Base-by-base conservation (phyloP, 164 flowering plant genomes). In the Magnolia sinica region DNA sequence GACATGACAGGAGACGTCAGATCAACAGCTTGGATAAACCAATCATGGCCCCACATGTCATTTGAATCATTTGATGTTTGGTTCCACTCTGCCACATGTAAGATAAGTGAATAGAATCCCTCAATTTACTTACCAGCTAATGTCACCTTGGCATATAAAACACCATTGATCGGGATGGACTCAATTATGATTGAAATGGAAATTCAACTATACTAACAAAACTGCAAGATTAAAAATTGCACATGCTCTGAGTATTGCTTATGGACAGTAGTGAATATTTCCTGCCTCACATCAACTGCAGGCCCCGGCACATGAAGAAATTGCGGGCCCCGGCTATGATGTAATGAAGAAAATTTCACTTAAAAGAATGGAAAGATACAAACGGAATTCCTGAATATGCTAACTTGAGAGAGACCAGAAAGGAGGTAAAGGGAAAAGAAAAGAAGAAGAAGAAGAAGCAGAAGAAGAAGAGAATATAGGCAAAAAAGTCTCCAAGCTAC, bases 291-390 rank as follows among this genome's bases (percentile, higher is more conserved):
- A 4, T 23, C 45, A 74, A 59, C 23, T 52, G 61, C 66, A 24
- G 11, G 75, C 63, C 52, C 31, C 31, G 31, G 45, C 50, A 71
- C 61, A 70, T 22, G 14, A 63, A 20, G 8, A 70, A 72, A 22
- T 64, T 50, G 20, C 6, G 9, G 19, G 70, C 63, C 76, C 27
- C 29, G 10, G 18, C 13, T 16, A 37, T 8, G 24, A 13, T 7
- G 7, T 23, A 14, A 71, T n/a, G 80, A 76, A 81, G 75, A 79
- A 74, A 81, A 73, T 61, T 77, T 74, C 80, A 81, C 80, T 65
- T 75, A 73, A 80, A 50, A 79, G 55, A 74, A 74, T 37, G 8
- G 51, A 68, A 27, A 27, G 23, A 68, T 68, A 68, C 9, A 68
- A 27, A 23, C 49, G 1, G 49, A 61, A 77, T 68, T 37, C 45